Base-by-base conservation (phyloP, 306 rosid genomes). In the Dryas octopetala region DNA sequence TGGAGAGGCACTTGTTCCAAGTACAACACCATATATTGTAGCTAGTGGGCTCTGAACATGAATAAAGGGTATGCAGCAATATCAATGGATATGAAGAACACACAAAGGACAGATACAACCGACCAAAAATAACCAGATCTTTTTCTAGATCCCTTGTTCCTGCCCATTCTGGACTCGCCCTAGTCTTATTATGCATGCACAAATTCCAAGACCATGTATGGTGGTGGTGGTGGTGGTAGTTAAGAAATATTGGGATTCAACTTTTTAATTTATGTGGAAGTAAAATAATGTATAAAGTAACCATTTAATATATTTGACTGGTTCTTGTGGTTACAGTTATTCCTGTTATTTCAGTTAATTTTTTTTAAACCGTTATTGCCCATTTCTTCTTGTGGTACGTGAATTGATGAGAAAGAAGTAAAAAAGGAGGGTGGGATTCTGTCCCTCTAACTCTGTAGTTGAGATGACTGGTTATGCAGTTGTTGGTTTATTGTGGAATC, bases 81-180 rank as follows among this genome's bases (percentile, higher is more conserved):
- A 65, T 61, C 79, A 84, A 71, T 62, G 89, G 90, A 83, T 75
- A 76, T 82, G 83, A 87, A 72, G 81, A 66, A 68, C 23, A 46
- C 41, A 67, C 40, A 57, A 43, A 75, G 88, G 89, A 86, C 90
- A 86, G 13, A 78, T 67, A 74, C 73, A 76, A 78, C 90, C 85
- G 86, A 80, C 90, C 85, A 88, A 82, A 88, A 64, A 85, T 76
- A 83, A 85, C 83, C 92, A 76, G 62, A 85, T 89, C 90, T 88
- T 89, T 66, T 85, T 58, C 64, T 68, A 82, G 96, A 90, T 92
- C 88, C 88, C 46, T 80, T 85, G 82, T 79, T 82, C 70, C 75
- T 82, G 82, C 85, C 78, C 38, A 60, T 82, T 44, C 63, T 45
- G 71, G 64, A 32, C 38, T 32, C 38, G 38, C 38, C 3, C 38